Evolutionary conservation across 1,284 basidiomycete species (phyloP).

Genomic region (Ceratorhiza oryzae-sativae): DNA sequence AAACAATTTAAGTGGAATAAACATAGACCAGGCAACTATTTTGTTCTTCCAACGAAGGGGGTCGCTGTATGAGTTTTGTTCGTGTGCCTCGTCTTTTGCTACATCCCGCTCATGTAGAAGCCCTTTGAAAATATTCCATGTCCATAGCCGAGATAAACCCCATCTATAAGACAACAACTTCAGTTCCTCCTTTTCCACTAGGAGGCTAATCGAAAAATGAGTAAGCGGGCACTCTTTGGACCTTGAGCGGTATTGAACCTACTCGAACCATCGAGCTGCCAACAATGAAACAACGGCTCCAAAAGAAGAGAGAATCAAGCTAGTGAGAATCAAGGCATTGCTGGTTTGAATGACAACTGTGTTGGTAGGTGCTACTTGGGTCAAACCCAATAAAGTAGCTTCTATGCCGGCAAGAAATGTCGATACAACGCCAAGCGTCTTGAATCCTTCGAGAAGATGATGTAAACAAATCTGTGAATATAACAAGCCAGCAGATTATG

Average conservation of each 20-base stretch:
- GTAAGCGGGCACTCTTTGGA: no score
- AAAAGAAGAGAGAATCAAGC: constrained; percentile 21
- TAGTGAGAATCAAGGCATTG: constrained; percentile 7
- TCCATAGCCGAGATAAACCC: not conserved
- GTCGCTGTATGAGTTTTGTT: not conserved
- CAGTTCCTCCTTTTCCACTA: not conserved
- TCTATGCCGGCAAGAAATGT: constrained; percentile 27
- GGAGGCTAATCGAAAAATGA: no score
- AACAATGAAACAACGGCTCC: constrained; percentile 11
- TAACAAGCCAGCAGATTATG: not conserved
- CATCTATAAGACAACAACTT: not conserved
- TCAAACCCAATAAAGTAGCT: constrained; percentile 10
- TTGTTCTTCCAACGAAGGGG: not conserved
- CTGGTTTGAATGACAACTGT: not conserved
- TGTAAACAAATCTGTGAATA: no score
- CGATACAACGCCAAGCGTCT: constrained; percentile 15
- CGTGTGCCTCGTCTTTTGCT: no score
- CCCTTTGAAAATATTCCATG: not conserved
- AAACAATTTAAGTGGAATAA: not conserved
- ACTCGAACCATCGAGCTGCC: constrained; percentile 35
- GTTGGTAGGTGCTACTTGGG: not conserved
- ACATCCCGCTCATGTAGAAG: no score
- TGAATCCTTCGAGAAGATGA: constrained; percentile 6
- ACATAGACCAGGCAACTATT: not conserved
- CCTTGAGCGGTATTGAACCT: not conserved